phyloP scores from a whole-genome alignment of 441 rosid species.

The Brassica balearica region DNA sequence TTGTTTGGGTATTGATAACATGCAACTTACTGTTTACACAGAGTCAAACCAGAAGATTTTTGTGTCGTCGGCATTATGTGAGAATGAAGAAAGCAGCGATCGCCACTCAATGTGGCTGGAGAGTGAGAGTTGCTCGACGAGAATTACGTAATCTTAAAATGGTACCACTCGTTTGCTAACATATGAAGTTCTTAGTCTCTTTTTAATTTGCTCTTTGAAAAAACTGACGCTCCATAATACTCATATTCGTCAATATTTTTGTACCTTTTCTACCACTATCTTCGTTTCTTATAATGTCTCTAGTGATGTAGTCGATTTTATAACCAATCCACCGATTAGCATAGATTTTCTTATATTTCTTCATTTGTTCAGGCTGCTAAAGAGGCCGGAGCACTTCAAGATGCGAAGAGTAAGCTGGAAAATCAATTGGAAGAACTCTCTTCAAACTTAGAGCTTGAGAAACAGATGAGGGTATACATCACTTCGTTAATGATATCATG shows the following conservation, averaged over 20 bases:
- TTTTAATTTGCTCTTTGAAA: constrained; percentile 1
- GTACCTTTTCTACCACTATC: no score
- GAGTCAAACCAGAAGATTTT: constrained; percentile 70
- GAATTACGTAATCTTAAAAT: constrained; percentile 75
- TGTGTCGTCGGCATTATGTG: constrained; percentile 54
- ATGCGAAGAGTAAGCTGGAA: constrained; percentile 86
- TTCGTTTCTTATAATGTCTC: constrained; percentile 13
- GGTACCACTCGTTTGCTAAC: constrained; percentile 51
- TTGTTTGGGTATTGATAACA: constrained; percentile 27
- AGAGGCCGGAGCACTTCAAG: constrained; percentile 98
- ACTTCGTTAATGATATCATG: constrained; percentile 19
- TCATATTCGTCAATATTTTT: no score
- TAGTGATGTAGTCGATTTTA: constrained; percentile 6
- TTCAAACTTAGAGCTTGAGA: constrained; percentile 75
- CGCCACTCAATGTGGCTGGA: constrained; percentile 79
- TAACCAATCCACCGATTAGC: constrained; percentile 8
- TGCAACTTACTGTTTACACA: constrained; percentile 48
- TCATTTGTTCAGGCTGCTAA: constrained; percentile 77
- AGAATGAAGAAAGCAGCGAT: constrained; percentile 73
- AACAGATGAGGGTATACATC: constrained; percentile 68
- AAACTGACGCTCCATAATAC: not conserved
- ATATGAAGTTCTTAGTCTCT: constrained; percentile 11
- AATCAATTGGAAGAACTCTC: constrained; percentile 91
- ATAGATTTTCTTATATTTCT: constrained; percentile 21
- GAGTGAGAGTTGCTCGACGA: constrained; percentile 69